Evolutionary conservation across 257 asterid genomes (phyloP).

Genomic region (Salvia splendens): DNA sequence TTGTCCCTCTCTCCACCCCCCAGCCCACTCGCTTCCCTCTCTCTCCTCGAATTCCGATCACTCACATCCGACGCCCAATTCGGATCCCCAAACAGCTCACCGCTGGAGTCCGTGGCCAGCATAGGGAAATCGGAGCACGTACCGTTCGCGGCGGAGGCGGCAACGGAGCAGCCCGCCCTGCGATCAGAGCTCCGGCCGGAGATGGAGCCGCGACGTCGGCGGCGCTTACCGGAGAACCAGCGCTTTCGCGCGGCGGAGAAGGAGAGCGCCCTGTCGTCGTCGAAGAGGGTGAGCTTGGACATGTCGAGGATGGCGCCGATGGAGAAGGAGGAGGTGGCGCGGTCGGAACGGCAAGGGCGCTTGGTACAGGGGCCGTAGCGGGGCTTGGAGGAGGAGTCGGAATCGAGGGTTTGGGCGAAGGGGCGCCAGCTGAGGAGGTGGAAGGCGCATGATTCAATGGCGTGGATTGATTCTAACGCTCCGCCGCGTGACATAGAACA

Average conservation of each 20-base stretch:
- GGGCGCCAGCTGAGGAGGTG: constrained; percentile 54
- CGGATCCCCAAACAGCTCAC: constrained; percentile 84
- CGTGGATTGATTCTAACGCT: constrained; percentile 52
- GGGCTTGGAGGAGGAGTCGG: constrained; percentile 59
- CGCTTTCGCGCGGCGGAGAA: constrained; percentile 49
- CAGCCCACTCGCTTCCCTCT: constrained; percentile 54
- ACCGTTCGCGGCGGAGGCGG: constrained; percentile 85
- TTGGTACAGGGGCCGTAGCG: constrained; percentile 53
- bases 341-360: constrained; percentile 83
- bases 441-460: constrained; percentile 73
- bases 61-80: constrained; percentile 96
- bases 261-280: constrained; percentile 57
- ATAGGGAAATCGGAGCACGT: constrained; percentile 88
- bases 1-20: constrained; percentile 59
- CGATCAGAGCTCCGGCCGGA: constrained; percentile 97
- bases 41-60: constrained; percentile 66
- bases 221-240: constrained; percentile 75
- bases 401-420: constrained; percentile 49
- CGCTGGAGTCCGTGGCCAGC: constrained; percentile 91
- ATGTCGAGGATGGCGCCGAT: constrained; percentile 75
- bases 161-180: constrained; percentile 65
- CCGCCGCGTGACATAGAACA: constrained; percentile 58
- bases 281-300: constrained; percentile 80
- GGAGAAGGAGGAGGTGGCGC: constrained; percentile 73
- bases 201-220: constrained; percentile 82